Percentiles rank a stretch among this genome's conserved stretches.
Conservation (phyloP, 345 rosid genomes). For the Clausena lansium region DNA sequence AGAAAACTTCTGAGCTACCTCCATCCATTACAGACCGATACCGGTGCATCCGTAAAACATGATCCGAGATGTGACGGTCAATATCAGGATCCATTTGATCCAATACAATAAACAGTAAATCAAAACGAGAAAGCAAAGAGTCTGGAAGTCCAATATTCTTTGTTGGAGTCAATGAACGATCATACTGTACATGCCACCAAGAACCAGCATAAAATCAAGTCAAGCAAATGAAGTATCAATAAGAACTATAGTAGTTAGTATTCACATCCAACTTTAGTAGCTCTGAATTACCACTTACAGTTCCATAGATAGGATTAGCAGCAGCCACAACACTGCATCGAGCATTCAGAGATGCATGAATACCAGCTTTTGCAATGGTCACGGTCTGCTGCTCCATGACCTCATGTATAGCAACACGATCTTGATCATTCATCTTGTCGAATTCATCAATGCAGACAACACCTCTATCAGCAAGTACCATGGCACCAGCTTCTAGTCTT, state of each 20-base stretch:
- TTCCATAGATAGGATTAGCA: constrained; percentile 98
- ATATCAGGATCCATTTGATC: constrained; percentile 99
- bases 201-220: constrained; percentile 9
- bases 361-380: constrained; percentile 98
- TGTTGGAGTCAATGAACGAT: constrained; percentile 94
- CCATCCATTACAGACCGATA: constrained; percentile 69
- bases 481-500: constrained; percentile 99
- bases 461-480: constrained; percentile 99
- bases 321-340: constrained; percentile 99
- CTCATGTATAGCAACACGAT: constrained; percentile 98
- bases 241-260: background rate
- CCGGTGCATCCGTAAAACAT: constrained; percentile 97
- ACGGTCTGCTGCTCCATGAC: constrained; percentile 99
- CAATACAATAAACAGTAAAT: constrained; percentile 86
- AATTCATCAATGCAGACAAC: constrained; percentile 97
- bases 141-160: constrained; percentile 99
- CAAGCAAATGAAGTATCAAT: constrained; percentile 2
- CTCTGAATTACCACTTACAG: constrained; percentile 51
- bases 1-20: constrained; percentile 43
- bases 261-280: background rate
- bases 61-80: constrained; percentile 85
- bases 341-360: constrained; percentile 97
- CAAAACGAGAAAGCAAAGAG: constrained; percentile 98
- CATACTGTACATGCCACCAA: constrained; percentile 63
- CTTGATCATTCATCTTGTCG: constrained; percentile 99